These are phyloP conservation scores for Marasmius oreades DNA, from an alignment of 1,284 basidiomycete species.

Conservation along the genomic window DNA sequence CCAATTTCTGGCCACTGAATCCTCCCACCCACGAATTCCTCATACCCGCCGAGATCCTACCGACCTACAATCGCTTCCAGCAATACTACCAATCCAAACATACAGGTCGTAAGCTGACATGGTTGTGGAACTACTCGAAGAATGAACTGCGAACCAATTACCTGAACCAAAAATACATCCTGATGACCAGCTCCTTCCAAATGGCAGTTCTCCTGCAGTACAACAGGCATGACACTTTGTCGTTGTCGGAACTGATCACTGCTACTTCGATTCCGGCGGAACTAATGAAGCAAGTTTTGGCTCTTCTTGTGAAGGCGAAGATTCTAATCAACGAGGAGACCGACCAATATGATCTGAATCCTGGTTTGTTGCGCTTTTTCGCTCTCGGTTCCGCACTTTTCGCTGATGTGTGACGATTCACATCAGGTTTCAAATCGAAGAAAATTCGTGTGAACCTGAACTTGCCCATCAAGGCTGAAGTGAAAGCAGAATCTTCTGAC, in stretches of 20 bases:
- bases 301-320: conserved; percentile 85
- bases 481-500: conserved; percentile 88
- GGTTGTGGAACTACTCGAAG: conserved; percentile 98
- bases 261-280: conserved; percentile 85
- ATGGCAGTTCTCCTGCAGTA: conserved; percentile 94
- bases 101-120: conserved; percentile 92
- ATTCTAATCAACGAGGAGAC: conserved; percentile 83
- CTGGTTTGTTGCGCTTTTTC: conserved; percentile 53
- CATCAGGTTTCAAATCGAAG: conserved; percentile 90
- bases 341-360: conserved; percentile 90
- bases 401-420: not conserved
- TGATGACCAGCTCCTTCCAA: conserved; percentile 95
- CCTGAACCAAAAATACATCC: conserved; percentile 90
- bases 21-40: conserved; percentile 83
- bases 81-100: conserved; percentile 95
- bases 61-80: conserved; percentile 89
- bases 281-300: conserved; percentile 83
- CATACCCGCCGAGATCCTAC: conserved; percentile 84
- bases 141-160: conserved; percentile 95
- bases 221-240: conserved; percentile 86
- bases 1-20: conserved; percentile 94
- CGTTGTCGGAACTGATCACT: conserved; percentile 74
- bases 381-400: not conserved
- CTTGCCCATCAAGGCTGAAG: conserved; percentile 91
- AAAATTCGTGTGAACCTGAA: conserved; percentile 96